phyloP scores from a whole-genome alignment of 2,329 filamentous ascomycete species.

The Polytolypa hystricis region DNA sequence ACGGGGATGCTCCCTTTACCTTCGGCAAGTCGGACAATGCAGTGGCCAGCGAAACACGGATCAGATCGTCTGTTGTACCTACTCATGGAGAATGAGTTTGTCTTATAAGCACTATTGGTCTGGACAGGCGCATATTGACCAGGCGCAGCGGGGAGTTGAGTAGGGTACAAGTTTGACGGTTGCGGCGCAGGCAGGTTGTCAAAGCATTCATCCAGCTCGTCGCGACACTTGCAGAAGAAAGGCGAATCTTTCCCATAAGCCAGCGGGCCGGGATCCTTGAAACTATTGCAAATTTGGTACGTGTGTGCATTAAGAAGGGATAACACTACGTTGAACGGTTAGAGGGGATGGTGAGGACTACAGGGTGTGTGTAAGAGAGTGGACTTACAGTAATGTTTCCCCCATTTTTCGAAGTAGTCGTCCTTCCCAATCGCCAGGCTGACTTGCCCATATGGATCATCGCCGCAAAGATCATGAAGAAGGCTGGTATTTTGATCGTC shows the following conservation, averaged over 20 bases:
- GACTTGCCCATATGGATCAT: conserved; percentile 40
- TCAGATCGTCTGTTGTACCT: conserved; percentile 33
- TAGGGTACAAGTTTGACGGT: conserved; percentile 8
- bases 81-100: conserved; percentile 28
- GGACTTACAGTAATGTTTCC: conserved; percentile 39
- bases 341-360: not conserved
- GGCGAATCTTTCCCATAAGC: conserved; percentile 42
- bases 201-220: conserved; percentile 37
- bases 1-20: conserved; percentile 30
- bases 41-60: conserved; percentile 45
- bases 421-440: conserved; percentile 34
- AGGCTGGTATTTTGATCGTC: conserved; percentile 35
- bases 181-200: conserved; percentile 22
- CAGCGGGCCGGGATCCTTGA: conserved; percentile 50
- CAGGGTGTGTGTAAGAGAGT: not conserved
- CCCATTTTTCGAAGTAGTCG: conserved; percentile 42
- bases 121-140: too few species aligned
- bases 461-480: conserved; percentile 38
- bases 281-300: conserved; percentile 49
- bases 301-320: conserved; percentile 47
- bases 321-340: conserved; percentile 25
- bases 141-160: too few species aligned
- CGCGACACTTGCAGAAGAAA: conserved; percentile 42
- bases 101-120: conserved; percentile 4
- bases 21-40: conserved; percentile 36